Evolutionary conservation across 2,329 filamentous ascomycete species (phyloP), one percentile per base, ranked within the genome.

Genomic region (Botrytis hyacinthi): DNA sequence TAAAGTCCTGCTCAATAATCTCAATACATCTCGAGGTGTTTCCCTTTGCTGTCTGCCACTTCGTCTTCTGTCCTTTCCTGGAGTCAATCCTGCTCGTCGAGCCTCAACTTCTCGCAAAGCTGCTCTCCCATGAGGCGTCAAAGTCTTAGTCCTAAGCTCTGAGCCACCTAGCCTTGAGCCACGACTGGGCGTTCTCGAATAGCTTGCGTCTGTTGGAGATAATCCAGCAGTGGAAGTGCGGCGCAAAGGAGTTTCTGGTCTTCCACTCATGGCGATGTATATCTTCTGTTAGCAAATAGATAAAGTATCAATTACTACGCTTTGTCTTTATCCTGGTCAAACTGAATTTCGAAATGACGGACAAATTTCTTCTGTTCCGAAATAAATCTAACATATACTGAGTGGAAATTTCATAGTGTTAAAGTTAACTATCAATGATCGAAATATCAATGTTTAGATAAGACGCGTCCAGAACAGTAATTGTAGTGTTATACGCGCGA

Each of bases 41-140:
- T 90, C 87, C 74, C 88, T 83, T 77, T 87, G 85, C 74, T 86
- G 85, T 76, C 86, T 85, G 69, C 87, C 79, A 78, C 89, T 91
- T 77, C 85, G 86, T n/a, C 89, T 84, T 32, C 87, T 85, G 71
- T 86, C 85, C 75, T 86, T 86, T 29, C 88, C 88, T 0, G 89
- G 89, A 0, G 89, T 91, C 75, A 90, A 85, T 66, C 89, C 87
- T 4, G 87, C 86, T 60, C 89, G 86, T 8, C 89, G 87, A 75
- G 87, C 85, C 76, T 90, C 86, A 70, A 91, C 84, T 46, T 88
- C 86, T 63, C 87, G 84, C 66, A 86, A 86, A 61, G 89, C 89
- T 18, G 89, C 89, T 77, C 86, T 87, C 65, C 87, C 88, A 79
- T 91, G 89, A 0, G 89, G 89, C 29, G 89, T 91, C 12, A 80